Conservation (phyloP, 768 basidiomycete species). For the Suillus tomentosus region DNA sequence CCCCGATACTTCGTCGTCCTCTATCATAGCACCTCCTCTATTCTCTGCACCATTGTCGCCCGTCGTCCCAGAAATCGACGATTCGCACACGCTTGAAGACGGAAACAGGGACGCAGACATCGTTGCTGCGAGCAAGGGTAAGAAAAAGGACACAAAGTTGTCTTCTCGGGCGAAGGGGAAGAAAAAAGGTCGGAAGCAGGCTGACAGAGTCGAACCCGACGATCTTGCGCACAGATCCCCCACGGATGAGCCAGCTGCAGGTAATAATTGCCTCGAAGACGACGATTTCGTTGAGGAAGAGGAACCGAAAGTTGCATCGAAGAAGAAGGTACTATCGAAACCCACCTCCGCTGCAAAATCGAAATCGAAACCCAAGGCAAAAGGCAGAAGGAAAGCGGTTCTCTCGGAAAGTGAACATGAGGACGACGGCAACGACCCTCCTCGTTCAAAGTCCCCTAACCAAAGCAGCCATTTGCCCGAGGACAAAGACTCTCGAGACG, state of each 20-base stretch:
- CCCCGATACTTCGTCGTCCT: not conserved
- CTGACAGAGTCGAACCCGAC: conserved; percentile 19
- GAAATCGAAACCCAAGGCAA: conserved; percentile 33
- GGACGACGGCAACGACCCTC: conserved; percentile 4
- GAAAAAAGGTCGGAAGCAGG: conserved; percentile 31
- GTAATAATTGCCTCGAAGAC: conserved; percentile 5
- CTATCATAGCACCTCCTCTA: too few species aligned
- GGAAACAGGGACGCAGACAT: not conserved
- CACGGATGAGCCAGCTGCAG: not conserved
- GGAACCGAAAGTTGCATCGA: conserved; percentile 9
- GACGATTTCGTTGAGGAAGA: conserved; percentile 7
- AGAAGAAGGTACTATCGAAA: conserved; percentile 24
- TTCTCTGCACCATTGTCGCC: too few species aligned
- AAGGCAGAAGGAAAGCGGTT: conserved; percentile 32
- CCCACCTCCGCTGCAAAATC: not conserved
- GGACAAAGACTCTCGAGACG: too few species aligned
- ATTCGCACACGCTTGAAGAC: not conserved
- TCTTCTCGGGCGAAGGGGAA: conserved; percentile 29
- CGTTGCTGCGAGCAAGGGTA: conserved; percentile 11
- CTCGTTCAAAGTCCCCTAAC: not conserved
- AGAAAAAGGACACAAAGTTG: conserved; percentile 24
- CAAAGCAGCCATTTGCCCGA: not conserved
- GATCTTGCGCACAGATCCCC: conserved; percentile 13
- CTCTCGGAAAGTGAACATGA: conserved; percentile 32
- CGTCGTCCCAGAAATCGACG: not conserved